Conservation (phyloP, 306 rosid species). For the Acacia melanoxylon region DNA sequence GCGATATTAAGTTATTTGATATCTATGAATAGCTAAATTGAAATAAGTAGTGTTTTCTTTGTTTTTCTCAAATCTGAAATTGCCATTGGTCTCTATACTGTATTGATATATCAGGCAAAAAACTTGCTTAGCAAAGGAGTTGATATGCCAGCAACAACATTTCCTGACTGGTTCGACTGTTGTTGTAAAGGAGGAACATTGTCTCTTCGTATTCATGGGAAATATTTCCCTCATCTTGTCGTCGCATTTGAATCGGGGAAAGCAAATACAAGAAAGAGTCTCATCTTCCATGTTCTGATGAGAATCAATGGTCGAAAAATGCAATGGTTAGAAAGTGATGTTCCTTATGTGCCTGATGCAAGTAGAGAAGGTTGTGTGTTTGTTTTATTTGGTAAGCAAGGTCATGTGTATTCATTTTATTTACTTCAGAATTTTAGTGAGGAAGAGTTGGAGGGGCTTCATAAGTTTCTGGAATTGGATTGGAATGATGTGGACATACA, state of each 20-base stretch:
- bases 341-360: not conserved
- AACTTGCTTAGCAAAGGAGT: not conserved
- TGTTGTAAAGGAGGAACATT: not conserved
- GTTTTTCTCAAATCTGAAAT: not conserved
- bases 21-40: not conserved
- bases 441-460: not conserved
- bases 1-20: not conserved
- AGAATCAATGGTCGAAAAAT: not conserved
- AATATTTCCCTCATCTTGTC: not conserved
- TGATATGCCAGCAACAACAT: not conserved
- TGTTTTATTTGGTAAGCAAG: not conserved
- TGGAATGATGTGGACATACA: not conserved
- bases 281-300: not conserved
- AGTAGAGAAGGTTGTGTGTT: not conserved
- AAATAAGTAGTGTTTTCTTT: not conserved
- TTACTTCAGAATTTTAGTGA: not conserved
- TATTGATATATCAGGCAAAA: not conserved
- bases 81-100: not conserved
- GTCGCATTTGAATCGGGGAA: not conserved
- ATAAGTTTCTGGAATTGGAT: not conserved
- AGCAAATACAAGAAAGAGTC: not conserved
- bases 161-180: not conserved
- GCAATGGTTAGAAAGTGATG: not conserved
- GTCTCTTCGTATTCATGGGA: not conserved
- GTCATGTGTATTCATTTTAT: slow-evolving; percentile 5